phyloP scores from a whole-genome alignment of 495 filamentous ascomycete genomes.

The Talaromyces wortmannii region DNA sequence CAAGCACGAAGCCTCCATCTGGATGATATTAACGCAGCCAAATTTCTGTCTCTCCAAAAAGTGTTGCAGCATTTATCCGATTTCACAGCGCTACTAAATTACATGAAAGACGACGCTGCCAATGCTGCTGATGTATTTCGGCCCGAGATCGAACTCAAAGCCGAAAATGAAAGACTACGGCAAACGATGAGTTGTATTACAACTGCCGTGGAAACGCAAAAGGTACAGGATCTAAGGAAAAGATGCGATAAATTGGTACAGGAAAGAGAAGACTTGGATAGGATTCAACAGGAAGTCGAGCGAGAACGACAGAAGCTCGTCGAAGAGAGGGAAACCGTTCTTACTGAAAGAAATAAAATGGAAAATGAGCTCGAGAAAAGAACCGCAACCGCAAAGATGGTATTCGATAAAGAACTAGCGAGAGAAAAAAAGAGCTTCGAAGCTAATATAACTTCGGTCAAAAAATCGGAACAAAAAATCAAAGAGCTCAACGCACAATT shows the following conservation, averaged over 20 bases:
- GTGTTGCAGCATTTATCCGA: not conserved
- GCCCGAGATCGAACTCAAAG: not conserved
- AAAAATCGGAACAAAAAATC: not conserved
- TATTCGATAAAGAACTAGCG: not conserved
- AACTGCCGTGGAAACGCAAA: not conserved
- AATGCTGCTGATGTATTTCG: not conserved
- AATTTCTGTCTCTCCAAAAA: not conserved
- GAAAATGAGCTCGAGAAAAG: not conserved
- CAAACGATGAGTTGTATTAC: not conserved
- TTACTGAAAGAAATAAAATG: not conserved
- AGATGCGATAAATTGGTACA: not conserved
- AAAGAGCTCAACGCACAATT: not conserved
- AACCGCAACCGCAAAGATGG: not conserved
- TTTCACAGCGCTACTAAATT: not conserved
- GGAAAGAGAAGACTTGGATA: not conserved
- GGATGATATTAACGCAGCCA: not conserved
- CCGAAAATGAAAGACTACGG: not conserved
- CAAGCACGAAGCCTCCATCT: not conserved
- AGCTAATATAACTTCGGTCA: not conserved
- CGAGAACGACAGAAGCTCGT: not conserved
- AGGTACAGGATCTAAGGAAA: not conserved
- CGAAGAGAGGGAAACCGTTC: not conserved
- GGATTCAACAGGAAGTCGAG: not conserved
- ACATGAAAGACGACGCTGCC: not conserved
- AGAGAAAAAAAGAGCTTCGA: not conserved